phyloP scores from a whole-genome alignment of 2,329 filamentous ascomycete species.

The Fusarium guadeloupense region DNA sequence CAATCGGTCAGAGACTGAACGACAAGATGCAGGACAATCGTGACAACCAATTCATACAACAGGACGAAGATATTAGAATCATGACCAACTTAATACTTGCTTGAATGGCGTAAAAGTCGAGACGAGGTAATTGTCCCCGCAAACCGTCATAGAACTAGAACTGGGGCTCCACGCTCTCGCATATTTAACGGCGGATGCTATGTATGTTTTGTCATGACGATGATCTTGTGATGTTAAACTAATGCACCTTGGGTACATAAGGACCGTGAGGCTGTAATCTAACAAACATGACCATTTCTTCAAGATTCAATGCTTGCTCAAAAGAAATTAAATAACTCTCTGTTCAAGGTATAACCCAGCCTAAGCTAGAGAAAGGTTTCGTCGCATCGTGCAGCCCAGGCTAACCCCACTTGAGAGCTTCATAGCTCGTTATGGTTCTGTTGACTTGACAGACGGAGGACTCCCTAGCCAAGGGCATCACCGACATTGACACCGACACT shows the following conservation, averaged over 20 bases:
- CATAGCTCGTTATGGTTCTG: constrained; percentile 10
- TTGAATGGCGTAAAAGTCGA: constrained; percentile 5
- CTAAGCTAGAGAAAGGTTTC: constrained; percentile 1
- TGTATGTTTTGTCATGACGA: constrained; percentile 9
- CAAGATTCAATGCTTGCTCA: not conserved
- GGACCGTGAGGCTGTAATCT: not conserved
- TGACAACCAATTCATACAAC: not conserved
- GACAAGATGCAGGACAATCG: not conserved
- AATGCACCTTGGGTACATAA: too few species aligned
- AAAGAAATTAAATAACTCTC: not conserved
- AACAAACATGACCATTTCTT: not conserved
- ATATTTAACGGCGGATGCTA: constrained; percentile 17
- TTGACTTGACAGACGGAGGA: not conserved
- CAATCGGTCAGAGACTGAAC: constrained; percentile 12
- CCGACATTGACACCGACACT: constrained; percentile 1
- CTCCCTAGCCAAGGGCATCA: not conserved
- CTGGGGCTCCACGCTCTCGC: constrained; percentile 18
- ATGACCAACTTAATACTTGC: constrained; percentile 13
- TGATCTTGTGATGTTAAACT: not conserved
- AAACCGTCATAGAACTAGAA: constrained; percentile 27
- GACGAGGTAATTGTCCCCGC: constrained; percentile 17
- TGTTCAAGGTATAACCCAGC: constrained; percentile 7
- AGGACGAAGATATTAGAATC: constrained; percentile 4
- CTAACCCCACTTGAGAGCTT: constrained; percentile 30
- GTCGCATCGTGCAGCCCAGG: constrained; percentile 5